These are phyloP conservation scores for Mortierella hygrophila DNA, from an alignment of 192 early-diverging fungal species.

Conservation along the genomic window DNA sequence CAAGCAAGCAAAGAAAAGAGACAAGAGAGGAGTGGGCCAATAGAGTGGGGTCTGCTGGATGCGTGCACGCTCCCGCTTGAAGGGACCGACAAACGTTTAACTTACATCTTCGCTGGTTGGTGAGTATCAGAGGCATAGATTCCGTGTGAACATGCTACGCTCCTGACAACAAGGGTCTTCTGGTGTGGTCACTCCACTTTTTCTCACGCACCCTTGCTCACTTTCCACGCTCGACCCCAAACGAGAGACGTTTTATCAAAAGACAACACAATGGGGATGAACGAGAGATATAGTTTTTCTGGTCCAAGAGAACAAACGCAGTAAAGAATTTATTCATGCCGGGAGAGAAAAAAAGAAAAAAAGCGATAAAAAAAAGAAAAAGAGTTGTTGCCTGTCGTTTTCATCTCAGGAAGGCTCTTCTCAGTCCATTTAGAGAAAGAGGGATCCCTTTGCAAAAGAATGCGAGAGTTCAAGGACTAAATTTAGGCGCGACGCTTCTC, in stretches of 20 bases:
- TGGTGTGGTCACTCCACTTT: too few relatives aligned
- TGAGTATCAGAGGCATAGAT: too few relatives aligned
- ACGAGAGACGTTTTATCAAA: too few relatives aligned
- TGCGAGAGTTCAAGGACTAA: not conserved
- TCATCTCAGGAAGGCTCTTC: conserved; percentile 6
- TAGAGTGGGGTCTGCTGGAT: not conserved
- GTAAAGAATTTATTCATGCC: conserved; percentile 15
- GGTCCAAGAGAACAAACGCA: conserved; percentile 7
- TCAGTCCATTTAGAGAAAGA: conserved; percentile 7
- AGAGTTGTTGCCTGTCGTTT: conserved; percentile 18
- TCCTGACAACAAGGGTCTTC: too few relatives aligned
- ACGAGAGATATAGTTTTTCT: not conserved
- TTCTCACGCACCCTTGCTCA: too few relatives aligned
- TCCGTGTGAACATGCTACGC: too few relatives aligned
- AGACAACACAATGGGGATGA: too few relatives aligned
- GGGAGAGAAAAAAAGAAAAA: conserved; percentile 25
- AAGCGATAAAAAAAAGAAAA: conserved; percentile 41
- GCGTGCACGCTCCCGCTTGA: not conserved
- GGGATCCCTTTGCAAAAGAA: conserved; percentile 14
- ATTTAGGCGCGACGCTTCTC: conserved; percentile 59
- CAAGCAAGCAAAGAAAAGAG: not conserved
- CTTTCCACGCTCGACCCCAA: too few relatives aligned
- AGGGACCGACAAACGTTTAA: not conserved
- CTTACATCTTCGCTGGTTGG: too few relatives aligned
- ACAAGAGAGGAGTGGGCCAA: not conserved